These are phyloP conservation scores for Solanum appendiculatum DNA, from an alignment of 257 asterid species.

Conservation along the genomic window DNA sequence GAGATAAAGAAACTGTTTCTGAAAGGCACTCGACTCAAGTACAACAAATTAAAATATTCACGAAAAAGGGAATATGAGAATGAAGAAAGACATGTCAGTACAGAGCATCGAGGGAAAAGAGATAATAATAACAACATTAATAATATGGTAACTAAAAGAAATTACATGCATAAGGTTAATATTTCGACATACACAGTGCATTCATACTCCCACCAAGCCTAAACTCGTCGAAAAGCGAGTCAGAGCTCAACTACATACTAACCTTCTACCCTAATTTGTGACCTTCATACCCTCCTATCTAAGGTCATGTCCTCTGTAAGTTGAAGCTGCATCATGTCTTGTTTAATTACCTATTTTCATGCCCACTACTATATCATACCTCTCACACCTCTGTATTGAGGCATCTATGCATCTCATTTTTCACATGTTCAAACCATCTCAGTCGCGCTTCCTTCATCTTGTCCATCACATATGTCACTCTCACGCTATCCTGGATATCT, in stretches of 20 bases:
- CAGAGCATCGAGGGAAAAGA: background rate
- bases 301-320: background rate
- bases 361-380: background rate
- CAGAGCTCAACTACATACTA: background rate
- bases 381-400: background rate
- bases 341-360: background rate
- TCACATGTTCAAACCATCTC: background rate
- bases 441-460: background rate
- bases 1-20: background rate
- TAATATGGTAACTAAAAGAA: background rate
- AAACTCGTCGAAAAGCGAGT: background rate
- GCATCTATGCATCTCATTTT: background rate
- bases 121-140: background rate
- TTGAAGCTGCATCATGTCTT: background rate
- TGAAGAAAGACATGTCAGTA: background rate
- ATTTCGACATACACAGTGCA: background rate
- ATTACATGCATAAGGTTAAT: background rate
- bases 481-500: background rate
- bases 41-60: background rate
- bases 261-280: background rate
- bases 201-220: background rate
- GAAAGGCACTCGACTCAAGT: background rate
- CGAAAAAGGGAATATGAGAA: background rate
- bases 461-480: background rate
- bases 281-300: background rate